Percentiles rank a stretch among this genome's conserved stretches.
phyloP scores from a whole-genome alignment of 495 filamentous ascomycete species.

The Hypoxylon lenormandii region DNA sequence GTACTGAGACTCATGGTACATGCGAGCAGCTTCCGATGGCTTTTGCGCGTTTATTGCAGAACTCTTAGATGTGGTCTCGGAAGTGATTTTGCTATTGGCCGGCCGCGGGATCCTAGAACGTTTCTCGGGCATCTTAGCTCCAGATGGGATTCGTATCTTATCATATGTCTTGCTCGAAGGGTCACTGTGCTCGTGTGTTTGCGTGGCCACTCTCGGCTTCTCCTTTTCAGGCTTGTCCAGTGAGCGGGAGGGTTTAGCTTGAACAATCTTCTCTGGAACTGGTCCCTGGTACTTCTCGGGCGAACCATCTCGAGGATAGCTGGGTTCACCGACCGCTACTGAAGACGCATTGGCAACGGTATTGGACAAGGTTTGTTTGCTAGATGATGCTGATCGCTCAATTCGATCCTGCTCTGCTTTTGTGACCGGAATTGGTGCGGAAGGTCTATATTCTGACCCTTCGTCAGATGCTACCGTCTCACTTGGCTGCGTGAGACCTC shows the following conservation, averaged over 20 bases:
- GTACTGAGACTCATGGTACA: background rate
- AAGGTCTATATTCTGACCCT: conserved; percentile 13
- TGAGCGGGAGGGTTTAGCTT: background rate
- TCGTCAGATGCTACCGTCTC: conserved; percentile 15
- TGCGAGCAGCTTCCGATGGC: background rate
- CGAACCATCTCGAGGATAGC: background rate
- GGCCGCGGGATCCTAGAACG: conserved; percentile 5
- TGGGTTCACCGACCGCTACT: background rate
- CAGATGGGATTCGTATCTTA: background rate
- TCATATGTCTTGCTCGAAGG: background rate
- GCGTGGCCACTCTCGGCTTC: background rate
- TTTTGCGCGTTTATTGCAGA: background rate
- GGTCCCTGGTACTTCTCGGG: background rate
- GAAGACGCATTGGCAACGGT: background rate
- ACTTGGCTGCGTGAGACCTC: background rate
- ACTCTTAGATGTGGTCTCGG: background rate
- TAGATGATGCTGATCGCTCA: background rate
- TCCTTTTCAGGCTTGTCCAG: background rate
- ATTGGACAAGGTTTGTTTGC: background rate
- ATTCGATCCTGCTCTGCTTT: no score
- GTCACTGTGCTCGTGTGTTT: background rate
- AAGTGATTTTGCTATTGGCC: background rate
- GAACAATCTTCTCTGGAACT: background rate
- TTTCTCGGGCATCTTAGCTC: background rate
- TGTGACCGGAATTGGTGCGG: background rate